Conservation (phyloP, 164 flowering plant species). For the Euptelea pleiosperma region DNA sequence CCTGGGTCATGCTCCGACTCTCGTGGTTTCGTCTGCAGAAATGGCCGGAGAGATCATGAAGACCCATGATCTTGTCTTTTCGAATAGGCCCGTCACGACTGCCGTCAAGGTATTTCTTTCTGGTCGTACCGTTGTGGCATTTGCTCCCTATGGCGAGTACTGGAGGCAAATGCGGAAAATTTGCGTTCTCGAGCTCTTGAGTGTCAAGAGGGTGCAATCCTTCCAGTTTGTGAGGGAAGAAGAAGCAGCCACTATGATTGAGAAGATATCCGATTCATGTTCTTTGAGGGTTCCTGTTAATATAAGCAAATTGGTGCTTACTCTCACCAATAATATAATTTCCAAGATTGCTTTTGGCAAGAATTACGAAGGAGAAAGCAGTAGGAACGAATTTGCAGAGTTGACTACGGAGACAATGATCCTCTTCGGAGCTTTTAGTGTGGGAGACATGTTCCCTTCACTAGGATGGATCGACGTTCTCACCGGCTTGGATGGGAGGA, state of each 20-base stretch:
- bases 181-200: slow-evolving; percentile 21
- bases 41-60: slow-evolving; percentile 12
- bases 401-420: slow-evolving; percentile 7
- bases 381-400: neutral
- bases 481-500: neutral
- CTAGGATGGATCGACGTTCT: slow-evolving; percentile 1
- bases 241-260: slow-evolving; percentile 10
- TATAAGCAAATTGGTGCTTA: slow-evolving; percentile 1
- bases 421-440: slow-evolving; percentile 11
- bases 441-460: slow-evolving; percentile 9
- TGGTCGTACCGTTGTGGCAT: neutral
- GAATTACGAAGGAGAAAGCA: slow-evolving; percentile 9
- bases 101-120: neutral
- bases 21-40: slow-evolving; percentile 9
- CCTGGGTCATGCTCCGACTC: slow-evolving; percentile 5
- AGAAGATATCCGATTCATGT: neutral
- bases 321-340: slow-evolving; percentile 7
- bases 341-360: slow-evolving; percentile 19
- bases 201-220: slow-evolving; percentile 15
- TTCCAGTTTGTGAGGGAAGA: slow-evolving; percentile 18
- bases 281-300: neutral
- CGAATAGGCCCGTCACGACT: neutral
- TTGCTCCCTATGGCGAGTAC: slow-evolving; percentile 12
- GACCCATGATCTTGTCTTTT: slow-evolving; percentile 8
- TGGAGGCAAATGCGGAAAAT: slow-evolving; percentile 22